Percentiles rank a stretch among this genome's conserved stretches.
Evolutionary conservation across 1,139 yeast genomes (phyloP).

Genomic region (Petasospora rhodanensis): DNA sequence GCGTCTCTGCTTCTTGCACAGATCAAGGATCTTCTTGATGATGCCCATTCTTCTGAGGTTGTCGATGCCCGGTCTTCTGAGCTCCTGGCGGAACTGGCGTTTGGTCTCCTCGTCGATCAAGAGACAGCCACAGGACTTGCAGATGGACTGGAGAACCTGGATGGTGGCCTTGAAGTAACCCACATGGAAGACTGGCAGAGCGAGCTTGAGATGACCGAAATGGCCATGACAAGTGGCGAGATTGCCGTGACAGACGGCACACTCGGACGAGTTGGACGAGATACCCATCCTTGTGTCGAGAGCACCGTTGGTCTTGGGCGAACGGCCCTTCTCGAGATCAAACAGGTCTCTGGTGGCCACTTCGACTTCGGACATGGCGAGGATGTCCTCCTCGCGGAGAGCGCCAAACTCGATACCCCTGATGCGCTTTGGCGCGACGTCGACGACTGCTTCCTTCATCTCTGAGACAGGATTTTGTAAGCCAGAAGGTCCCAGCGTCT

Average conservation of each 20-base stretch:
- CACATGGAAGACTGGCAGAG: conserved; percentile 94
- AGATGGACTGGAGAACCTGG: conserved; percentile 82
- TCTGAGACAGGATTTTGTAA: conserved; percentile 19
- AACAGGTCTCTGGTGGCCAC: conserved; percentile 87
- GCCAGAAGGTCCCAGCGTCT: conserved; percentile 22
- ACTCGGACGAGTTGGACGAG: conserved; percentile 76
- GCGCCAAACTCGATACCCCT: conserved; percentile 92
- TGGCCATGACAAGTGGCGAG: conserved; percentile 97
- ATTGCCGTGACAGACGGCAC: conserved; percentile 88
- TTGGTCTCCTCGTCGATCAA: conserved; percentile 71
- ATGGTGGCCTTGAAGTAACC: conserved; percentile 94
- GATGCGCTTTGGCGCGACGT: conserved; percentile 85
- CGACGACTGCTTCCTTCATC: conserved; percentile 41
- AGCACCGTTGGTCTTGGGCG: conserved; percentile 80
- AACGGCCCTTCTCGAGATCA: conserved; percentile 82
- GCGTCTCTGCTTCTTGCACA: conserved; percentile 91
- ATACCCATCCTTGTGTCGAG: conserved; percentile 93
- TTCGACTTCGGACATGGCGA: conserved; percentile 93
- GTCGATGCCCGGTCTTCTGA: conserved; percentile 85
- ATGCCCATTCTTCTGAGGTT: conserved; percentile 89
- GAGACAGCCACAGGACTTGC: conserved; percentile 83
- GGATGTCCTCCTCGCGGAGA: conserved; percentile 82
- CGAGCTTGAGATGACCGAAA: conserved; percentile 90
- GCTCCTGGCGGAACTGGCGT: conserved; percentile 63
- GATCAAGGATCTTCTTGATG: conserved; percentile 77